Evolutionary conservation across 2,329 filamentous ascomycete genomes (phyloP), one percentile per base, ranked within the genome.

Genomic region (Niveomyces coronatus): DNA sequence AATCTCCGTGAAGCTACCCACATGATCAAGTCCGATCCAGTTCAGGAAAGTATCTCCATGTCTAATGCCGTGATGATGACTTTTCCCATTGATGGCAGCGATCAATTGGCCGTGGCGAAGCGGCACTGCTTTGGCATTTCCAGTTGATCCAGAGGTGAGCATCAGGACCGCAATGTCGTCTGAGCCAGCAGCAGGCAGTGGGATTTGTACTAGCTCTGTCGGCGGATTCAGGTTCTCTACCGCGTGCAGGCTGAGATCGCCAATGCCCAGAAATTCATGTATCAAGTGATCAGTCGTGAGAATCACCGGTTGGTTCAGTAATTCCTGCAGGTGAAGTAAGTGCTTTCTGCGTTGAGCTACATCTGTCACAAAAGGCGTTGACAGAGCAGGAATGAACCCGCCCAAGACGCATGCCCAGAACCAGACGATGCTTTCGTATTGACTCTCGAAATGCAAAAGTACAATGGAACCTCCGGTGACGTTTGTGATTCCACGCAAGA

Each of bases 131-230:
- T 74, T 75, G 4, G 65, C 54, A 35, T 63, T 60, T 2, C 69
- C 68, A 14, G 65, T 68, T 44, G 62, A 68, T 3, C 71, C 70
- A 1, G 69, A 74, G 1, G 70, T 74, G 4, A 75, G 53, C 65
- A 73, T 68, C 3, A 71, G 50, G 4, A 38, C 26, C 4, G 35
- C 35, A 5, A 36, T 17, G 14, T 36, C 34, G n/a, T 16, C 17
- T 20, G 34, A 5, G 10, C 8, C 16, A 22, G 13, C 22, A 6
- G 10, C 24, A 26, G n/a, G 17, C 19, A 35, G 7, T 13, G 14
- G 16, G 17, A 22, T n/a, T n/a, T n/a, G n/a, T n/a, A n/a, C n/a
- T n/a, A n/a, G n/a, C n/a, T n/a, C n/a, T n/a, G n/a, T n/a, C n/a
- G n/a, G n/a, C n/a, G n/a, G n/a, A 23, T 20, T n/a, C 5, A 20